phyloP scores from a whole-genome alignment of 2,329 filamentous ascomycete species.

The Penicillium nordicum region DNA sequence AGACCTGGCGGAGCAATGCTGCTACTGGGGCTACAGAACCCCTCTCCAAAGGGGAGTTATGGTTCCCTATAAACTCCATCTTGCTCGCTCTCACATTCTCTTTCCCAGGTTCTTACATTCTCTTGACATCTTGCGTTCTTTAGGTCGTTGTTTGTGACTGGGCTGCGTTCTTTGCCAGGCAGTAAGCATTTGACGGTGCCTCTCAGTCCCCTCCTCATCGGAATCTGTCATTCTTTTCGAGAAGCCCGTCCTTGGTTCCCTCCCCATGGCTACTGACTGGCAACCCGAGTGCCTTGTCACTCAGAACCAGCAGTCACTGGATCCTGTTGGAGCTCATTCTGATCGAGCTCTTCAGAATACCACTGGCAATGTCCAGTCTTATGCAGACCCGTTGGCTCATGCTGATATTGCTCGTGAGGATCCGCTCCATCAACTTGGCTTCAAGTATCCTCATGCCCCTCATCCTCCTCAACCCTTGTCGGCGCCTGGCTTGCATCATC shows the following conservation, averaged over 20 bases:
- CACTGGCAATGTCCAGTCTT: slow-evolving; percentile 44
- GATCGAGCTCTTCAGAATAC: slow-evolving; percentile 41
- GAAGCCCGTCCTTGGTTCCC: slow-evolving; percentile 33
- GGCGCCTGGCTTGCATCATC: slow-evolving; percentile 25
- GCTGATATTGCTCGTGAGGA: slow-evolving; percentile 32
- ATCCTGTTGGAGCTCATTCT: slow-evolving; percentile 34
- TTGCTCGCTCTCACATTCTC: slow-evolving; percentile 44
- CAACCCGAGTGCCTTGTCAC: slow-evolving; percentile 40
- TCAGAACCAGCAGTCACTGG: slow-evolving; percentile 37
- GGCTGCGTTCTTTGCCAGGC: slow-evolving; percentile 39
- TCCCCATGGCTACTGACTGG: slow-evolving; percentile 41
- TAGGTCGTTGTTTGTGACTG: slow-evolving; percentile 32
- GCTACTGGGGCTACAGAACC: slow-evolving; percentile 29
- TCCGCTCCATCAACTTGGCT: slow-evolving; percentile 34
- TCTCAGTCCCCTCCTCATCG: slow-evolving; percentile 32
- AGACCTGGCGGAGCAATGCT: slow-evolving; percentile 37
- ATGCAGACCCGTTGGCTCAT: slow-evolving; percentile 34
- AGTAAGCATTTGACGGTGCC: slow-evolving; percentile 38
- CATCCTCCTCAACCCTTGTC: slow-evolving; percentile 28
- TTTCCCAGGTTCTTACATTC: slow-evolving; percentile 44
- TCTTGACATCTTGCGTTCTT: slow-evolving; percentile 40
- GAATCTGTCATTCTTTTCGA: slow-evolving; percentile 43
- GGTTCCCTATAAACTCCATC: slow-evolving; percentile 43
- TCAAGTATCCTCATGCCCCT: slow-evolving; percentile 36
- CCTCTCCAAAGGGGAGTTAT: slow-evolving; percentile 31